Evolutionary conservation across 202 grass and related monocot genomes (phyloP), one percentile per base, ranked within the genome.

Genomic region (Digitaria exilis): DNA sequence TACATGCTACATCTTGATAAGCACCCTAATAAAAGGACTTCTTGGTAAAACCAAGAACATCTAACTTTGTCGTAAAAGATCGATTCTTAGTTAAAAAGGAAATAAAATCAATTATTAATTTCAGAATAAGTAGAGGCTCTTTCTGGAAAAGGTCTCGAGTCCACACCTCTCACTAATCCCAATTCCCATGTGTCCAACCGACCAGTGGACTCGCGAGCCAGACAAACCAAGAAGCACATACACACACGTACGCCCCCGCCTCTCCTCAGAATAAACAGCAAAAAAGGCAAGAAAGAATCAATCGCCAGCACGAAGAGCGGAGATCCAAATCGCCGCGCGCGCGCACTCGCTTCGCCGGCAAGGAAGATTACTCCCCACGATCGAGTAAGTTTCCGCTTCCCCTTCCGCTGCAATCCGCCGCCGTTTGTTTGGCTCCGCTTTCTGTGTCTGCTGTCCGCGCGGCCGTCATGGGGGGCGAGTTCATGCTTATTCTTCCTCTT

Each of bases 281-380:
- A 31, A 63, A 12, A 74, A 21, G 4, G 34, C 44, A 4, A 17
- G 28, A 32, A 32, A 39, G 51, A 55, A 55, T 37, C 58, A 80
- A 56, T 79, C 79, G 66, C 69, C 19, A 79, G 67, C 88, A 54
- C 74, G 2, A 79, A 79, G 75, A 60, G 54, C 61, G 88, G 88
- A 84, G 88, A 87, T 87, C 80, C 62, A 73, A 87, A 84, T 90
- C 88, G 55, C 17, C 44, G 88, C 54, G 2, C 21, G 34, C 50
- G 1, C 62, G n/a, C 84, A 39, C 9, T 79, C 84, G 30, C 88
- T 62, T 78, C 75, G 24, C 25, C 60, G 67, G 28, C 84, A 80
- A 42, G 72, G 35, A 18, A 17, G 29, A 18, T 50, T 17, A 54
- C 41, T 15, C 79, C 49, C 10, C 62, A 17, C 52, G n/a, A 63